phyloP scores from a whole-genome alignment of 345 rosid genomes.

The Angophora floribunda region DNA sequence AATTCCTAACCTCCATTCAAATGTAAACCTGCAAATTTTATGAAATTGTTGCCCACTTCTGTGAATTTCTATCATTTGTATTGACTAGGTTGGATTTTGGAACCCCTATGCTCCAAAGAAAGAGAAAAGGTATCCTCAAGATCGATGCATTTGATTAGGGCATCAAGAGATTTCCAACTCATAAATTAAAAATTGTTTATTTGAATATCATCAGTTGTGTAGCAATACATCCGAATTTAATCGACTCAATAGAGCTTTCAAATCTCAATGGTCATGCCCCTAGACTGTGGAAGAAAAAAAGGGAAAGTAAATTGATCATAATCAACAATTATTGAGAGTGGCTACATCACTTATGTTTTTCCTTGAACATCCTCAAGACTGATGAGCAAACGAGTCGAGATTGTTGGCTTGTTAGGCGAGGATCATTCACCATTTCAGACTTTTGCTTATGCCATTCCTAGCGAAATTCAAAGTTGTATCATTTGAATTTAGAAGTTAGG shows the following conservation, averaged over 20 bases:
- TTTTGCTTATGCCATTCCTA: not conserved
- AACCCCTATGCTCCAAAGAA: too few species aligned
- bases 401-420: accelerated
- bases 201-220: too few species aligned
- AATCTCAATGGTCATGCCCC: not conserved
- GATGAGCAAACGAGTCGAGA: not conserved
- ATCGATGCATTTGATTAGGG: too few species aligned
- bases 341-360: accelerated
- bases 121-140: too few species aligned
- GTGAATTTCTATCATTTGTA: too few species aligned
- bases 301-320: not conserved
- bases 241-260: too few species aligned
- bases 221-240: accelerated
- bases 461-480: accelerated
- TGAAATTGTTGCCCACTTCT: too few species aligned
- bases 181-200: too few species aligned
- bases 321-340: not conserved
- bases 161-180: too few species aligned
- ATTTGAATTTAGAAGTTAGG: accelerated
- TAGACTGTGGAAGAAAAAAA: accelerated
- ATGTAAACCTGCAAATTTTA: too few species aligned
- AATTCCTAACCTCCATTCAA: too few species aligned
- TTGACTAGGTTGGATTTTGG: too few species aligned
- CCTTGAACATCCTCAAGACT: accelerated
- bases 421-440: not conserved